Percentiles rank a stretch among this genome's conserved stretches.
These are phyloP conservation scores for Paraurostyla sp. DNA, from an alignment of 73 alveolate genomes.

Conservation along the genomic window DNA sequence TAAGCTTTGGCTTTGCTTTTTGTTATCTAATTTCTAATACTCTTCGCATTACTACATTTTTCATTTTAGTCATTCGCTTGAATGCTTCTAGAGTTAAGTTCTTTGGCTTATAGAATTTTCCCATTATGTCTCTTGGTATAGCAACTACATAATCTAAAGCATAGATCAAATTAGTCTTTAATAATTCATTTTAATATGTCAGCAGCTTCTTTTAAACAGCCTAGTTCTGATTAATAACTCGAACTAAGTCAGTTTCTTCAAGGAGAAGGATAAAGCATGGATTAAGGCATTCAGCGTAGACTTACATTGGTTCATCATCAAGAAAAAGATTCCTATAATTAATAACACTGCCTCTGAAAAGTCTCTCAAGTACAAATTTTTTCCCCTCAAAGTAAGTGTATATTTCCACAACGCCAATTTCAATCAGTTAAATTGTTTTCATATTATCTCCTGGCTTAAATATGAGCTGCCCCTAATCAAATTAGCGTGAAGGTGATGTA, in stretches of 20 bases:
- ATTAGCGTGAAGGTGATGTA: slow-evolving; percentile 17
- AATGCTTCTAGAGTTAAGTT: background rate
- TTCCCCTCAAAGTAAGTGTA: slow-evolving; percentile 62
- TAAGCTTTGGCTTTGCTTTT: slow-evolving; percentile 65
- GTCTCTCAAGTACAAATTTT: slow-evolving; percentile 67
- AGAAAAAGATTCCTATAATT: slow-evolving; percentile 60
- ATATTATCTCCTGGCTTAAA: slow-evolving; percentile 60
- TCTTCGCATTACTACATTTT: slow-evolving; percentile 61
- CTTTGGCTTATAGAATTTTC: slow-evolving; percentile 9
- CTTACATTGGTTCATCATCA: slow-evolving; percentile 62
- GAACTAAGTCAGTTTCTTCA: slow-evolving; percentile 25
- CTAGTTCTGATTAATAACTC: slow-evolving; percentile 10
- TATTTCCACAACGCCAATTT: slow-evolving; percentile 55
- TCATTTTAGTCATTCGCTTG: slow-evolving; percentile 14
- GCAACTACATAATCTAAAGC: slow-evolving; percentile 30
- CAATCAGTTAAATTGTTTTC: slow-evolving; percentile 40
- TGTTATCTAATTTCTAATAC: slow-evolving; percentile 46
- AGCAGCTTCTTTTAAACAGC: background rate
- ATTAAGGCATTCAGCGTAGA: slow-evolving; percentile 37
- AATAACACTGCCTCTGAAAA: slow-evolving; percentile 60
- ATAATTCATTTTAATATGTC: slow-evolving; percentile 18
- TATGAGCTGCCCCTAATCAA: slow-evolving; percentile 51
- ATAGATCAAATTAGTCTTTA: slow-evolving; percentile 19
- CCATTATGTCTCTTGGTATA: slow-evolving; percentile 15
- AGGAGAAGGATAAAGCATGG: slow-evolving; percentile 10